A percentile compares a stretch with the other conserved stretches of the same genome.
These are phyloP conservation scores for Saturnispora sekii DNA, from an alignment of 805 yeast genomes.

Conservation along the genomic window DNA sequence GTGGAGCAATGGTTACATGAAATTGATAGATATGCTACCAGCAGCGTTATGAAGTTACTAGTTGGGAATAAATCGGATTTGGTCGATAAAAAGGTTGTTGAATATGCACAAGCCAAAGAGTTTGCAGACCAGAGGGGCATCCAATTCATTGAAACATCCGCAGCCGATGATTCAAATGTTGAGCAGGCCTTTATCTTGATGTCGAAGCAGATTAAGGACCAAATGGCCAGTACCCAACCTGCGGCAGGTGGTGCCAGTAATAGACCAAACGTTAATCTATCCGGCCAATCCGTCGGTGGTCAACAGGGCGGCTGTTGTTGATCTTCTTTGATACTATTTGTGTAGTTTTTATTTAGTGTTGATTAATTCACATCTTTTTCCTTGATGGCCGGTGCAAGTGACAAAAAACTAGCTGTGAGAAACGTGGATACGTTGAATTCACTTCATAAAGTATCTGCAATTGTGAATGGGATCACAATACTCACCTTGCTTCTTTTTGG, in stretches of 20 bases:
- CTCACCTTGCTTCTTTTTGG: constrained; percentile 28
- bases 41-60: constrained; percentile 89
- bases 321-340: constrained; percentile 1
- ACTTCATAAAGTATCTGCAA: constrained; percentile 27
- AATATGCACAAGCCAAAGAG: constrained; percentile 92
- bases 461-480: constrained; percentile 33
- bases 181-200: constrained; percentile 97
- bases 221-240: constrained; percentile 64
- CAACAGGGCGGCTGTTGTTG: constrained; percentile 42
- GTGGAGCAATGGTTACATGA: constrained; percentile 98
- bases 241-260: constrained; percentile 28
- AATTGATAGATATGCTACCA: constrained; percentile 96
- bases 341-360: neutral
- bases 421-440: constrained; percentile 25
- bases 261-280: constrained; percentile 61
- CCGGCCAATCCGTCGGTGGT: constrained; percentile 51
- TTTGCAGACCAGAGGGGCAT: constrained; percentile 92
- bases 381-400: constrained; percentile 31
- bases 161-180: constrained; percentile 89
- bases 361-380: neutral
- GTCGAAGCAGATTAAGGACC: constrained; percentile 97
- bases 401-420: constrained; percentile 28
- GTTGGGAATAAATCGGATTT: constrained; percentile 97
- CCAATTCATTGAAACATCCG: constrained; percentile 94
- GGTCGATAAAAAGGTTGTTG: constrained; percentile 89